Evolutionary conservation across 2,329 filamentous ascomycete genomes (phyloP).

Genomic region (Lasiodiplodia citricola): DNA sequence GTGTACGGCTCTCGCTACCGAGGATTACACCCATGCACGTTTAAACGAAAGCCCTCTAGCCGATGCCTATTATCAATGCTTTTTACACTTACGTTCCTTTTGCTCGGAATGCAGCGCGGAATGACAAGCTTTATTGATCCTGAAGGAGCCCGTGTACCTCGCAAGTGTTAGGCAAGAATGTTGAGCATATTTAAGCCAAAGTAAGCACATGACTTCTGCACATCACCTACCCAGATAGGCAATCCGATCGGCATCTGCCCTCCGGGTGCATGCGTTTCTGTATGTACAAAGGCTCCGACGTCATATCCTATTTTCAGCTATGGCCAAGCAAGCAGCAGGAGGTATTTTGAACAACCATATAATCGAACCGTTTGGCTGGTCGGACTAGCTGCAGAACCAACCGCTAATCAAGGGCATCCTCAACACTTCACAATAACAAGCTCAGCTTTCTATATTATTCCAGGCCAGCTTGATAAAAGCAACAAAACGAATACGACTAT

Average conservation of each 20-base stretch:
- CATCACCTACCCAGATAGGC: neutral
- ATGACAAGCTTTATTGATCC: neutral
- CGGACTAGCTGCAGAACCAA: neutral
- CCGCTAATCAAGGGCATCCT: neutral
- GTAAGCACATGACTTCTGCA: neutral
- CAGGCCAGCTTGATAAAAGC: neutral
- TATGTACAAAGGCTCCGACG: neutral
- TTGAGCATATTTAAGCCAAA: neutral
- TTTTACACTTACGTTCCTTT: neutral
- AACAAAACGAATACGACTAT: neutral
- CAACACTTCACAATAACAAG: neutral
- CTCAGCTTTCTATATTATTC: neutral
- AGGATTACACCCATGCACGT: neutral
- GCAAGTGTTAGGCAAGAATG: neutral
- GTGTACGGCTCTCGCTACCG: neutral
- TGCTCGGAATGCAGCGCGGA: neutral
- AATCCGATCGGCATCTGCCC: neutral
- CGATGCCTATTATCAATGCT: neutral
- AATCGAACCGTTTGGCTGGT: no score
- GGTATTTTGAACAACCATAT: no score
- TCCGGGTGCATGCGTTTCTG: no score
- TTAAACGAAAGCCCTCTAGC: neutral
- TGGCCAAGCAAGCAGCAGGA: neutral
- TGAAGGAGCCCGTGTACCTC: neutral
- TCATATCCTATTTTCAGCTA: neutral